Percentiles rank a stretch among this genome's conserved stretches.
These are phyloP conservation scores for Yarrowia divulgata DNA, from an alignment of 805 yeast genomes.

Conservation along the genomic window DNA sequence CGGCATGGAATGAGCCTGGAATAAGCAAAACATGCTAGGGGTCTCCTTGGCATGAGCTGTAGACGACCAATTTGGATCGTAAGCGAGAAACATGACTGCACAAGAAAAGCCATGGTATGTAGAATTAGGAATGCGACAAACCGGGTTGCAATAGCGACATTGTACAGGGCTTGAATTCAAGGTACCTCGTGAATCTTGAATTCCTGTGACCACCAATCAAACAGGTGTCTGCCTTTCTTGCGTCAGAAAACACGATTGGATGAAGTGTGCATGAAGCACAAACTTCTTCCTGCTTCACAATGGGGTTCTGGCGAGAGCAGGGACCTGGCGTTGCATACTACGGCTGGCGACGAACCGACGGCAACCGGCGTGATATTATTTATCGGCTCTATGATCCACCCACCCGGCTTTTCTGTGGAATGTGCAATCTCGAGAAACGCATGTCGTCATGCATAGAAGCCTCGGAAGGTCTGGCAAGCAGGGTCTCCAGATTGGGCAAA, in stretches of 20 bases:
- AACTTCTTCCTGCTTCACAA: too few relatives aligned
- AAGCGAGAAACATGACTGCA: neutral
- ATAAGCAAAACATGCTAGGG: conserved; percentile 1
- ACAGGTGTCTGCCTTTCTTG: too few relatives aligned
- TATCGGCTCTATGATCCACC: neutral
- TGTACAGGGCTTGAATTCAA: too few relatives aligned
- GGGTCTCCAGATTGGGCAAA: neutral
- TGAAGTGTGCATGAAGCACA: neutral
- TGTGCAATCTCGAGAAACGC: neutral
- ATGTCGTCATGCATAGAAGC: conserved; percentile 1
- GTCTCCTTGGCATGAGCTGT: neutral
- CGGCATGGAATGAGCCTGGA: neutral
- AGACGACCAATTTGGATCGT: neutral
- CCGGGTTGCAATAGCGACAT: too few relatives aligned
- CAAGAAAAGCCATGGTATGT: too few relatives aligned
- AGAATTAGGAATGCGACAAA: too few relatives aligned
- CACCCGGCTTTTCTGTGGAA: neutral
- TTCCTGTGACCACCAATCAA: too few relatives aligned
- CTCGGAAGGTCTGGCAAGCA: too few relatives aligned
- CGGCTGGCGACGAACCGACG: neutral
- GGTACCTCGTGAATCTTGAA: too few relatives aligned
- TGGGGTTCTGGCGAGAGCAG: neutral
- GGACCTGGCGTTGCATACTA: neutral
- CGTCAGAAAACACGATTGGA: neutral
- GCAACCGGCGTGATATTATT: neutral